These are phyloP conservation scores for Vaccinium darrowii DNA, from an alignment of 148 eudicot genomes.

Conservation along the genomic window DNA sequence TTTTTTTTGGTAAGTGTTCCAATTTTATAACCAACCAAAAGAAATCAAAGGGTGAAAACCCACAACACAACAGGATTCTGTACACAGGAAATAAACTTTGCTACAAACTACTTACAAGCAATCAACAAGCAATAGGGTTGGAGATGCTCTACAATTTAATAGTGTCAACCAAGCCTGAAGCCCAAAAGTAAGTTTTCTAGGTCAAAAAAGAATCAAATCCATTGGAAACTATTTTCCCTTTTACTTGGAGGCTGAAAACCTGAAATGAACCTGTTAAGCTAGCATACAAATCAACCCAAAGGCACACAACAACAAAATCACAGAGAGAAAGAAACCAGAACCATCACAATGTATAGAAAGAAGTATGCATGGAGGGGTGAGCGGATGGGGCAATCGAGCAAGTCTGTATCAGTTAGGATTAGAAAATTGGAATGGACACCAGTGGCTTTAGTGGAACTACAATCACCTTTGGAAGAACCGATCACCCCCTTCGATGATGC, in stretches of 20 bases:
- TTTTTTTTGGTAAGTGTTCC: too few species aligned
- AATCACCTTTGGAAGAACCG: background rate
- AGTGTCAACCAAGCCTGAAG: too few species aligned
- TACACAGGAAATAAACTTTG: too few species aligned
- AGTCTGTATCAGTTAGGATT: conserved; percentile 65
- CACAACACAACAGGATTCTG: too few species aligned
- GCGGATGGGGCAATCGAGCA: conserved; percentile 67
- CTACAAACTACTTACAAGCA: too few species aligned
- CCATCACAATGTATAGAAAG: background rate
- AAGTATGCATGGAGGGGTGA: background rate
- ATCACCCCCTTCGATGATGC: background rate
- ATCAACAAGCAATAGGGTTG: too few species aligned
- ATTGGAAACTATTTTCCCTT: background rate
- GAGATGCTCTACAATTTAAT: too few species aligned
- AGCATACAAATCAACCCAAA: background rate
- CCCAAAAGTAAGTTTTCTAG: too few species aligned
- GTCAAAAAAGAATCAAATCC: too few species aligned
- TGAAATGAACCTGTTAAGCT: background rate
- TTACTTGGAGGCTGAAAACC: too few species aligned
- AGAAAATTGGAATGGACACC: conserved; percentile 27
- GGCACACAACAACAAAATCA: background rate
- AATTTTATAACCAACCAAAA: too few species aligned
- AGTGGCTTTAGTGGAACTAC: background rate
- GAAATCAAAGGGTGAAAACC: too few species aligned
- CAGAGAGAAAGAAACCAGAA: background rate